These are phyloP conservation scores for Daedalea quercina DNA, from an alignment of 768 basidiomycete genomes.

Conservation along the genomic window DNA sequence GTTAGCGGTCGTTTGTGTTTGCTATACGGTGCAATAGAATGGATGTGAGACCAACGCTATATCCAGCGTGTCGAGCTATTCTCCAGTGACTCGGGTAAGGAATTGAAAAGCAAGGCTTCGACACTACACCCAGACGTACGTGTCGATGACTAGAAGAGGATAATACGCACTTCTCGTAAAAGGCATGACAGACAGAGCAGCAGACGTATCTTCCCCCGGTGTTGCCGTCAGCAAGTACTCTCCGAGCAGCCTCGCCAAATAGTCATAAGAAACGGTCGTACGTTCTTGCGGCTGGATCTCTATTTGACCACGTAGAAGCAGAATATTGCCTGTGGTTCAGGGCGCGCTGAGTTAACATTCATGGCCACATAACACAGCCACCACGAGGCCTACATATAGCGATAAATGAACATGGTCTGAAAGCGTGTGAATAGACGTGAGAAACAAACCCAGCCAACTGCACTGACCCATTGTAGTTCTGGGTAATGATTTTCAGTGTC, in stretches of 20 bases:
- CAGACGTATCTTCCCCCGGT: conserved; percentile 56
- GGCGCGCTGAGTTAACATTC: too few species aligned
- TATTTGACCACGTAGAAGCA: conserved; percentile 81
- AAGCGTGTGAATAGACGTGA: neutral
- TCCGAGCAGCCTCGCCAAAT: conserved; percentile 76
- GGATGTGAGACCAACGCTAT: neutral
- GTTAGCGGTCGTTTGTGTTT: neutral
- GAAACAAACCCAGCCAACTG: neutral
- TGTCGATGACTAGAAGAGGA: too few species aligned
- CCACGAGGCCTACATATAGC: conserved; percentile 60
- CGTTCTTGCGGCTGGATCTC: conserved; percentile 61
- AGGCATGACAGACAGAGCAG: conserved; percentile 64
- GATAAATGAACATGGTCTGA: conserved; percentile 85
- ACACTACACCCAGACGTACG: too few species aligned
- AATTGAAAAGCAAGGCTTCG: too few species aligned
- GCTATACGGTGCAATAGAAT: neutral
- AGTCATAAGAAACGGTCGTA: conserved; percentile 73
- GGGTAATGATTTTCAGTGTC: conserved; percentile 61
- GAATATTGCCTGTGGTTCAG: conserved; percentile 68
- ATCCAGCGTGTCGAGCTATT: too few species aligned
- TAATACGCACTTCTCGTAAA: conserved; percentile 45
- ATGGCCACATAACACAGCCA: neutral
- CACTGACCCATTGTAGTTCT: conserved; percentile 78
- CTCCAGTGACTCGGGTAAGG: neutral
- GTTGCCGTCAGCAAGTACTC: conserved; percentile 67